A percentile compares a stretch with the other conserved stretches of the same genome.
phyloP scores from a whole-genome alignment of 2,329 filamentous ascomycete species.

The Tolypocladium cylindrosporum region DNA sequence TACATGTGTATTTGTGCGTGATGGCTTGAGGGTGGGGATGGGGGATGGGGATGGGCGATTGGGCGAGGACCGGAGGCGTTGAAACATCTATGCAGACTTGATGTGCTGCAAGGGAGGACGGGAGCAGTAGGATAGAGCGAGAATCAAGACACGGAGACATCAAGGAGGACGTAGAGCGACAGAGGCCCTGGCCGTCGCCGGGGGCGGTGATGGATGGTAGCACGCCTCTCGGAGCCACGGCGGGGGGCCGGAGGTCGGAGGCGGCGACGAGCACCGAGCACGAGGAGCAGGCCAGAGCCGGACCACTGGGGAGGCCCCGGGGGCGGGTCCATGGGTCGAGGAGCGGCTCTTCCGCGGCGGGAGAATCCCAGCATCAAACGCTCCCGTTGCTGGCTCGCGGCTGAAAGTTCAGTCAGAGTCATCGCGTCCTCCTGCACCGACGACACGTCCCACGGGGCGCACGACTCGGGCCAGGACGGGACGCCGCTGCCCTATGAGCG shows the following conservation, averaged over 20 bases:
- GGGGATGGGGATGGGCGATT: not conserved
- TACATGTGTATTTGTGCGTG: not conserved
- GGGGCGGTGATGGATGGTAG: not conserved
- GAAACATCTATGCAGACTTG: not conserved
- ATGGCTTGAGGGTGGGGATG: not conserved
- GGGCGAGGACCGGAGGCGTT: not conserved
- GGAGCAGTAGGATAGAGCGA: not conserved
- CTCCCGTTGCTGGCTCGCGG: not conserved
- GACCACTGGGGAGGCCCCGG: not conserved
- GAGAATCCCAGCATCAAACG: not conserved
- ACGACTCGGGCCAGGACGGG: not conserved
- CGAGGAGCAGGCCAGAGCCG: not conserved
- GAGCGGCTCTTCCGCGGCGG: not conserved
- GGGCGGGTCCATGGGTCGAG: not conserved
- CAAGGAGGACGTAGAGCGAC: not conserved
- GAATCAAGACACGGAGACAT: not conserved
- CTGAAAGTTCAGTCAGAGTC: not conserved
- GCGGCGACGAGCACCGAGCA: not conserved
- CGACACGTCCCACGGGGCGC: not conserved
- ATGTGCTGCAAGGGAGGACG: not conserved
- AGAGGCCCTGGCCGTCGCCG: not conserved
- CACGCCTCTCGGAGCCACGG: not conserved
- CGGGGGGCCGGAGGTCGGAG: not conserved
- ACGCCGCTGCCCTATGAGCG: constrained; percentile 1
- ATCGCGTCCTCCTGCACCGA: not conserved